Evolutionary conservation across 1,139 yeast species (phyloP).

Genomic region (Pichia sp.): DNA sequence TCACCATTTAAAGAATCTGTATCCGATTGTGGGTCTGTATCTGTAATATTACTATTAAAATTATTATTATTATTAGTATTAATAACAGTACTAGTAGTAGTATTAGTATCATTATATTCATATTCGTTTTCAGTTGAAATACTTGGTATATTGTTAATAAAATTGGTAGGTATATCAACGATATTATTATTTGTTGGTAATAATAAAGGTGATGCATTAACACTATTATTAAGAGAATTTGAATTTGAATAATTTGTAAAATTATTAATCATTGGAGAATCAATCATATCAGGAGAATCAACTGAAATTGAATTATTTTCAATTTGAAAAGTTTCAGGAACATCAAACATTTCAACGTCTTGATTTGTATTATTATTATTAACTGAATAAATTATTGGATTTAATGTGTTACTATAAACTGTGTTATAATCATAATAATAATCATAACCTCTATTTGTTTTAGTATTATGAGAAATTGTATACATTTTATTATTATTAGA

Average conservation of each 20-base stretch:
- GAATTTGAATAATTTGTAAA: background rate
- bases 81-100: background rate
- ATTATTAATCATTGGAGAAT: constrained; percentile 1
- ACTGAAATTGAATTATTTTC: constrained; percentile 17
- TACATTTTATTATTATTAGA: constrained; percentile 20
- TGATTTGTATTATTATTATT: constrained; percentile 13
- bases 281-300: background rate
- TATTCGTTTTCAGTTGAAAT: background rate
- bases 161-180: background rate
- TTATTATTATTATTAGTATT: background rate
- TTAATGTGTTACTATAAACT: constrained; percentile 42
- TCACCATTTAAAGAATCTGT: background rate
- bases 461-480: constrained; percentile 71
- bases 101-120: background rate
- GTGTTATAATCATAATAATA: constrained; percentile 84
- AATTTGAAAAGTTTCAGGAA: constrained; percentile 28
- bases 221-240: background rate
- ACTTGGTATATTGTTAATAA: background rate
- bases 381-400: constrained; percentile 21
- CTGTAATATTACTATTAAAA: constrained; percentile 2
- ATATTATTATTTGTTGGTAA: constrained; percentile 4
- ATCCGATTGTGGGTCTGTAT: background rate
- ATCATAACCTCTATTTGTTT: constrained; percentile 71
- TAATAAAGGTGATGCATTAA: constrained; percentile 7
- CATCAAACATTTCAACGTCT: constrained; percentile 29